Base-by-base conservation (phyloP, 2,329 filamentous ascomycete species). In the Teratosphaeriaceae sp. region DNA sequence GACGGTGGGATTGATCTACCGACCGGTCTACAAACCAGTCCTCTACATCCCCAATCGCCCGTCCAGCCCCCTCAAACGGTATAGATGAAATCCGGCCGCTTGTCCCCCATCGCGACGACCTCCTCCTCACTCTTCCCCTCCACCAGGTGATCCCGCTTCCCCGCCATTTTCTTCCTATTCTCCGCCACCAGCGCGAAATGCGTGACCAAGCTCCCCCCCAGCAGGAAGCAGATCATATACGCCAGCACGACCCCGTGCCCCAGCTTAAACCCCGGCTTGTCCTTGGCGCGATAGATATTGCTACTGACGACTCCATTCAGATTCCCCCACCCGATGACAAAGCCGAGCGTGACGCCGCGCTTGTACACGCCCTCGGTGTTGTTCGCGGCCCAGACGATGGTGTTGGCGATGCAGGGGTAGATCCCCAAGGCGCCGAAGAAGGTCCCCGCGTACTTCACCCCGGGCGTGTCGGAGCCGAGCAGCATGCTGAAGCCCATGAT, bases 271-370 rank as follows among this genome's bases (percentile, higher is more conserved):
- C 75, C 42, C 11, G 52, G 44, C 21, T 49, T 51, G 31, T 53
- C 50, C 23, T 46, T 29, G 6, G 42, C 43, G 4, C 40, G 70
- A 53, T 88, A 95, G 53, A 95, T 87, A 60, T 95, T 94, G 50
- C 77, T 82, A 55, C 75, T 80, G 15, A 94, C 83, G 9, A 72
- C 4, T 83, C 89, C 89, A 60, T 94, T 94, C 34, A 96, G 69
- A 59, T 96, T 95, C 23, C 89, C 89, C 86, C 87, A 94, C 18
- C 67, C 88, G 47, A 96, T 94, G 40, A 95, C 84, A 50, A 95
- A 81, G 0, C 89, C 89, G 29, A 36, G 33, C 33, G 35, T 38
- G 12, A 23, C 20, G 22, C 19, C 35, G 15, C 35, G 20, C 35
- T 38, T 38, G 35, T 38, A 38, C 4, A 24, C 19, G 5, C 35